Base-by-base conservation (phyloP, 2,329 filamentous ascomycete genomes). In the Neonectria ditissima region DNA sequence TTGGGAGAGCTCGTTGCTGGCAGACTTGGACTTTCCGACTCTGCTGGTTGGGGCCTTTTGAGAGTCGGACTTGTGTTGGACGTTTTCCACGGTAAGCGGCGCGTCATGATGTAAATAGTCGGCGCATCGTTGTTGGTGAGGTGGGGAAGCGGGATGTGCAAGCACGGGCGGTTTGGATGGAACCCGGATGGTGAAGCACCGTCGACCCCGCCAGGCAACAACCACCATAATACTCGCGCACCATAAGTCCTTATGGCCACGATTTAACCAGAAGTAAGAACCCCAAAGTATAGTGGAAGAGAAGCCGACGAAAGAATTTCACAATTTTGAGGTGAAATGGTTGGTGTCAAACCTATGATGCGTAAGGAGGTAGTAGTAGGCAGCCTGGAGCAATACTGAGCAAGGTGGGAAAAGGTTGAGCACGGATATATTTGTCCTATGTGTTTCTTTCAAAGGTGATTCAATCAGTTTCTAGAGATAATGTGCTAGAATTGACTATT, bases 11-110 rank as follows among this genome's bases (percentile, higher is more conserved):
- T 48, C 20, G 59, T 37, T 9, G 53, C 41, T 20, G 47, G 30
- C 11, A 43, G 37, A 4, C 32, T 52, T 28, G 68, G 61, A 10
- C 51, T 70, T 11, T 65, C 63, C 1, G 47, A 7, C 30, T 68
- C 69, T 14, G 50, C 8, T 4, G n/a, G 3, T n/a, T 68, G 56
- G 18, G 55, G 54, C 18, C 54, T 68, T 22, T 52, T 45, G 6
- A 55, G 52, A 16, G 34, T 57, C 7, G 66, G 63, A n/a, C 58
- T 48, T 52, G 53, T 48, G 14, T 59, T 50, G 56, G 75, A 73
- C 48, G 73, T 78, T 59, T 83, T 81, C 84, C 85, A 87, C 2
- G 85, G 85, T 7, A 87, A 70, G 65, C 81, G 81, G 68, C 85
- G 82, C 22, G 83, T 78, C 85, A 87, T 87, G 62, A 16, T 62